These are phyloP conservation scores for Solanum peruvianum DNA, from an alignment of 257 asterid species.

Conservation along the genomic window DNA sequence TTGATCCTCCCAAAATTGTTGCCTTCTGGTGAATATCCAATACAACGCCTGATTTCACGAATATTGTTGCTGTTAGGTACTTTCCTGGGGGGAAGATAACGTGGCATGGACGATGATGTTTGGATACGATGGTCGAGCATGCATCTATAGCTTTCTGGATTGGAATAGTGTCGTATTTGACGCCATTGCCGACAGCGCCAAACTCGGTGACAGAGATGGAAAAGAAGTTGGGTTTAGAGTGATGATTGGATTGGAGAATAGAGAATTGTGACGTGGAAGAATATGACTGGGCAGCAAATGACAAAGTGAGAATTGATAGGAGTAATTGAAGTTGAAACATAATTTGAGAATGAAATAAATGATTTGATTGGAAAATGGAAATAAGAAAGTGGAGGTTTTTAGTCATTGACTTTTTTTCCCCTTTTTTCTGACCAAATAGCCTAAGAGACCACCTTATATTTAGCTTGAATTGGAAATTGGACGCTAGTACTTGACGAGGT, in stretches of 20 bases:
- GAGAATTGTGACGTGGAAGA: slow-evolving; percentile 37
- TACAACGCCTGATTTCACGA: slow-evolving; percentile 60
- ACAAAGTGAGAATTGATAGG: slow-evolving; percentile 1
- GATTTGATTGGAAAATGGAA: not conserved
- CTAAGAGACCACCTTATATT: too few relatives aligned
- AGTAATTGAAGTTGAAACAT: slow-evolving; percentile 9
- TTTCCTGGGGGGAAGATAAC: slow-evolving; percentile 72
- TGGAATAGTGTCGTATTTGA: slow-evolving; percentile 54
- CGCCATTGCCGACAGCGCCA: slow-evolving; percentile 67
- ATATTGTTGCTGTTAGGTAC: slow-evolving; percentile 63
- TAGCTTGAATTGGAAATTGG: too few relatives aligned
- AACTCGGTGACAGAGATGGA: slow-evolving; percentile 56
- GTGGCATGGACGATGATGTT: slow-evolving; percentile 31
- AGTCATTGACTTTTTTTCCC: not conserved
- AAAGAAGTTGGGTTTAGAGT: not conserved
- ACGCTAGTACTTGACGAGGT: too few relatives aligned
- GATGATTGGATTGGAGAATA: slow-evolving; percentile 22
- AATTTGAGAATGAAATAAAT: not conserved
- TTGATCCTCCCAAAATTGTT: slow-evolving; percentile 60
- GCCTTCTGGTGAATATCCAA: slow-evolving; percentile 40
- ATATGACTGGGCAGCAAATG: slow-evolving; percentile 23
- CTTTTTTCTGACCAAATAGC: too few relatives aligned
- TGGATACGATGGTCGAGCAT: slow-evolving; percentile 31
- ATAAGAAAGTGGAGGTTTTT: not conserved
- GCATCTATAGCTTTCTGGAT: slow-evolving; percentile 69